A percentile compares a stretch with the other conserved stretches of the same genome.
Evolutionary conservation across 2,329 filamentous ascomycete species (phyloP).

Genomic region (Cadophora sp.): DNA sequence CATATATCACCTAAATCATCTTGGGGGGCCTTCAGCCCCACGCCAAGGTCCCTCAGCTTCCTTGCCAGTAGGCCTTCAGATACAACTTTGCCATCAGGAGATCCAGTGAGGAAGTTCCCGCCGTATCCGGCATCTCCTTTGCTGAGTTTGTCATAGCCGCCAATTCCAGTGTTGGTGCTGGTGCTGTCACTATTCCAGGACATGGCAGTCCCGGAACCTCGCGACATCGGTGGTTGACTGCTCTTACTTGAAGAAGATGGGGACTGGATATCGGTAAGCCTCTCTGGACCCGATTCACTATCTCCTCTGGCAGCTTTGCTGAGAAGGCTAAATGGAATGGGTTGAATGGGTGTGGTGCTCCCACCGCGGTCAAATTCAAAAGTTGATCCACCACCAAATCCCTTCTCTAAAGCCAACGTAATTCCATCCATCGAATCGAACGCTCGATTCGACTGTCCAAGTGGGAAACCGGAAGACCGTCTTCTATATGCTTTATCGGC

Average conservation of each 20-base stretch:
- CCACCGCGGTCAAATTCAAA: conserved; percentile 39
- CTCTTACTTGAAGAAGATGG: conserved; percentile 45
- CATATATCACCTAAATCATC: conserved; percentile 33
- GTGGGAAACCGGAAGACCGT: conserved; percentile 59
- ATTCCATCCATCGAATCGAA: conserved; percentile 43
- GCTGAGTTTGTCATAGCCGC: conserved; percentile 70
- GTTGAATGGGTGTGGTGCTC: conserved; percentile 50
- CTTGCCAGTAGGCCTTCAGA: conserved; percentile 74
- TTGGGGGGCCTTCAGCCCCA: conserved; percentile 31
- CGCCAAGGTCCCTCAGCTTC: conserved; percentile 61
- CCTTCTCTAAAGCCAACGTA: conserved; percentile 36
- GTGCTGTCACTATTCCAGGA: conserved; percentile 38
- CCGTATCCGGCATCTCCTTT: conserved; percentile 71
- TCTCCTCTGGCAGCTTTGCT: conserved; percentile 31
- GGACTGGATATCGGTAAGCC: conserved; percentile 44
- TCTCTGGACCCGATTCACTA: conserved; percentile 23
- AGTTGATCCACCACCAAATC: conserved; percentile 34
- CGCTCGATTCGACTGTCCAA: conserved; percentile 41
- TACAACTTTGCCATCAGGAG: conserved; percentile 49
- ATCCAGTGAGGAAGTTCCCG: conserved; percentile 56
- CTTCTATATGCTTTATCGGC: conserved; percentile 66
- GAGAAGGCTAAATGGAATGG: conserved; percentile 58
- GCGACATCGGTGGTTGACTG: conserved; percentile 44
- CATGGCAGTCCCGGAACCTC: conserved; percentile 40
- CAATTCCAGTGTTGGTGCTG: conserved; percentile 37